These are phyloP conservation scores for Gracilariopsis chorda DNA, from an alignment of 23 red algal species.

Conservation along the genomic window DNA sequence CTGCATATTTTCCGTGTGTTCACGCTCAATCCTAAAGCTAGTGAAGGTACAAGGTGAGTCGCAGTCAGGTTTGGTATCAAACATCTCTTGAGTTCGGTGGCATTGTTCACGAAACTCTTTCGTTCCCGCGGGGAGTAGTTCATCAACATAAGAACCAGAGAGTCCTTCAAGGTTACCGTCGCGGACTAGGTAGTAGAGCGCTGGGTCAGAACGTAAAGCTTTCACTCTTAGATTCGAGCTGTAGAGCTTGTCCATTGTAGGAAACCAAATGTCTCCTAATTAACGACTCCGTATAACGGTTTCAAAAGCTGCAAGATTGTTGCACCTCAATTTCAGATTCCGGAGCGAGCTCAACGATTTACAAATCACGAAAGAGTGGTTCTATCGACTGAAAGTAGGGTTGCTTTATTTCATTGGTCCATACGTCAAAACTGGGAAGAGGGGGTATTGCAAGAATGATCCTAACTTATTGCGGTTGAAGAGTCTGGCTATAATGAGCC, in stretches of 20 bases:
- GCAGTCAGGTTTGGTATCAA: not conserved
- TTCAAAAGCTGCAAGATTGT: not conserved
- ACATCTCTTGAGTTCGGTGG: not conserved
- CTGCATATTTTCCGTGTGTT: not conserved
- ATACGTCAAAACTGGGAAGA: constrained; percentile 32
- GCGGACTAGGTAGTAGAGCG: not conserved
- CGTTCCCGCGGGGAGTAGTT: not conserved
- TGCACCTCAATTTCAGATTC: not conserved
- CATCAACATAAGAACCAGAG: not conserved
- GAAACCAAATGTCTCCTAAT: not conserved
- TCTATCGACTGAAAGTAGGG: not conserved
- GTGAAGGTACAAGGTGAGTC: not conserved
- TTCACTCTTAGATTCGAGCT: not conserved
- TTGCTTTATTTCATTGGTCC: constrained; percentile 28
- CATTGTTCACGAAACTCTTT: not conserved
- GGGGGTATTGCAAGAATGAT: not conserved
- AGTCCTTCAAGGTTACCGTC: not conserved
- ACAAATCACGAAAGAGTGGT: not conserved
- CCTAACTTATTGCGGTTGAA: constrained; percentile 3
- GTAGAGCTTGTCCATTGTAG: not conserved
- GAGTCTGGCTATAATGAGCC: not conserved
- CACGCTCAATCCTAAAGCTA: not conserved
- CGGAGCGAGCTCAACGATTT: not conserved
- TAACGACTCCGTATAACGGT: not conserved
- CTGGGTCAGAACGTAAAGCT: not conserved